Conservation (phyloP, 1,139 yeast genomes). For the Starmera stellimalicola region DNA sequence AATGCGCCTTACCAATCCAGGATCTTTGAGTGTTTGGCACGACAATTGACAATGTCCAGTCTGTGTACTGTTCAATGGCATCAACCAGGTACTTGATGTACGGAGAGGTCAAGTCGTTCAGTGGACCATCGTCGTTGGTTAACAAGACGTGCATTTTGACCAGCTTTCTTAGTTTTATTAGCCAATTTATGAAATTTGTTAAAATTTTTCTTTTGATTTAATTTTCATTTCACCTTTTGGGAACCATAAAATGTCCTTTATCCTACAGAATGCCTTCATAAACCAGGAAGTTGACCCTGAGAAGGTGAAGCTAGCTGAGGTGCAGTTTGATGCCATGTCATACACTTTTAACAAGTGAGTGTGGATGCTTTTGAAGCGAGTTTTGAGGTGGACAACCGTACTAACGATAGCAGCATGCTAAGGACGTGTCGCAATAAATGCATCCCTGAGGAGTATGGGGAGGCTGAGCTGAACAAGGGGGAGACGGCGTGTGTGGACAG, state of each 20-base stretch:
- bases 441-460: slow-evolving; percentile 67
- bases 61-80: slow-evolving; percentile 51
- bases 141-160: slow-evolving; percentile 19
- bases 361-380: neutral
- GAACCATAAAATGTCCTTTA: slow-evolving; percentile 45
- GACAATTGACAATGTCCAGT: slow-evolving; percentile 80
- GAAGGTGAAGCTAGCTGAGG: slow-evolving; percentile 59
- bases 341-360: slow-evolving; percentile 48
- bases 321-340: slow-evolving; percentile 69
- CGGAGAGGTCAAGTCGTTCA: slow-evolving; percentile 73
- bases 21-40: slow-evolving; percentile 79
- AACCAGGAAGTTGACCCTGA: slow-evolving; percentile 50
- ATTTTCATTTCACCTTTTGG: neutral
- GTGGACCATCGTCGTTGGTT: slow-evolving; percentile 96
- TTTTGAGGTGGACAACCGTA: slow-evolving; percentile 3
- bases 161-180: neutral
- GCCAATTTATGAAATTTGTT: neutral
- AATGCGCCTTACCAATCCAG: slow-evolving; percentile 97
- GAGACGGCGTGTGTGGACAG: slow-evolving; percentile 69
- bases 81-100: slow-evolving; percentile 76
- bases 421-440: slow-evolving; percentile 60
- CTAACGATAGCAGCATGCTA: slow-evolving; percentile 29
- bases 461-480: slow-evolving; percentile 70
- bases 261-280: slow-evolving; percentile 29
- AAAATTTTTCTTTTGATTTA: neutral